Base-by-base conservation (phyloP, 2,329 filamentous ascomycete genomes). In the Fusarium chaquense region DNA sequence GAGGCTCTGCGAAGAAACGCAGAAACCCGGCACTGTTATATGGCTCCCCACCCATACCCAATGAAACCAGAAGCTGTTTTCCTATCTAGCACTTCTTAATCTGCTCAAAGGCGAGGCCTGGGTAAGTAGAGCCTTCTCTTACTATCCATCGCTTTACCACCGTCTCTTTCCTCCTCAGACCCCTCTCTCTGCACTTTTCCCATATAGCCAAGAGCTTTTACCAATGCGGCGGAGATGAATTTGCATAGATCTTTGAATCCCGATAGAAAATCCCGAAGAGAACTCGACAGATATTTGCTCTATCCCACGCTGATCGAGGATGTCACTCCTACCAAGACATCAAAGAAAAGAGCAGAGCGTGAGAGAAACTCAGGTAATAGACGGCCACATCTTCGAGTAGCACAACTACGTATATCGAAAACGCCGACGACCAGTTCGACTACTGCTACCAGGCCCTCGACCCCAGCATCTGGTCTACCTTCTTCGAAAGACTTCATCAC, bases 341-440 rank as follows among this genome's bases (percentile, higher is more conserved):
- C 6, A 20, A 24, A 16, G 9, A 35, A 16, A 26, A 51, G 6
- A 40, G 47, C 18, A 16, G 18, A 51, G 33, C 33, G 47, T 6
- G 33, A 20, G 32, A 36, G 16, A 36, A 26, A n/a, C 11, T 5
- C 11, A 2, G 20, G 18, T 22, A 10, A 16, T 28, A 28, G 33
- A 28, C 33, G 24, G 26, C 7, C 1, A 7, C 18, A 2, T 38
- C 18, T 3, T 12, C 18, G 0, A 36, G 1, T 7, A 38, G 6
- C 15, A 16, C 46, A 10, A 11, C 11, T 35, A 22, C 22, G 12
- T 7, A 22, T 4, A 20, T 6, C 7, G 4, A 24, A 2, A 20
- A 12, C 24, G 7, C 32, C 13, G 26, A 20, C 6, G 11, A 56
- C 24, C 9, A n/a, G 15, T 6, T 18, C 41, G 9, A 15, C 30